These are phyloP conservation scores for Xylaria sp. DNA, from an alignment of 2,329 filamentous ascomycete species.

Conservation along the genomic window DNA sequence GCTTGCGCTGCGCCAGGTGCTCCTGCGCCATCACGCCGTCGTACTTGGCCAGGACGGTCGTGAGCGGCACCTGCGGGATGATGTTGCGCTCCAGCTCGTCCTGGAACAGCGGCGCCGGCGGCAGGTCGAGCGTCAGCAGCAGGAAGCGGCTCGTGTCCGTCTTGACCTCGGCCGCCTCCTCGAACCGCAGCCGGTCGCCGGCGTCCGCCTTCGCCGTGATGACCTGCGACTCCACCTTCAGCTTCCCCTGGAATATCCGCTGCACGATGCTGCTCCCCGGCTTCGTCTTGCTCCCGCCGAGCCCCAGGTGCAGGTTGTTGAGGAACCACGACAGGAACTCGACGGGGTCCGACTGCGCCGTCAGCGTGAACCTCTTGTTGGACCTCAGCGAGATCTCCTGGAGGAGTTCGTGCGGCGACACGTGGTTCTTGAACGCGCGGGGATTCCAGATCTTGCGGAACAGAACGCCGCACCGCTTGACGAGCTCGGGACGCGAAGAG, in stretches of 20 bases:
- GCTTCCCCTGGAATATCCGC: slow-evolving; percentile 86
- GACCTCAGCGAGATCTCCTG: slow-evolving; percentile 91
- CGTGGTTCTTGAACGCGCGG: slow-evolving; percentile 92
- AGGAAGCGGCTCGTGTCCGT: slow-evolving; percentile 80
- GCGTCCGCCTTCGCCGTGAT: slow-evolving; percentile 91
- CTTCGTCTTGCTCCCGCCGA: slow-evolving; percentile 87
- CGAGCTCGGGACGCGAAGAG: slow-evolving; percentile 71
- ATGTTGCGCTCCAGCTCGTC: slow-evolving; percentile 94
- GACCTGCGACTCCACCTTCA: slow-evolving; percentile 90
- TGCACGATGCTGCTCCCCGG: slow-evolving; percentile 86
- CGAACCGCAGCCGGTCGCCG: slow-evolving; percentile 86
- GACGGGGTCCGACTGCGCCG: slow-evolving; percentile 89
- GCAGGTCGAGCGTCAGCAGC: slow-evolving; percentile 90
- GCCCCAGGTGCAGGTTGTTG: slow-evolving; percentile 88
- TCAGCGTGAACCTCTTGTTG: slow-evolving; percentile 89
- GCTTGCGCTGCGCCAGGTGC: slow-evolving; percentile 82
- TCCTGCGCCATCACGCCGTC: slow-evolving; percentile 87
- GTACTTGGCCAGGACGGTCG: slow-evolving; percentile 86
- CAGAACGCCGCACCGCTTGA: slow-evolving; percentile 83
- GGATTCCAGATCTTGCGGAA: slow-evolving; percentile 98
- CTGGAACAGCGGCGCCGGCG: slow-evolving; percentile 90
- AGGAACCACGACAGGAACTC: slow-evolving; percentile 98
- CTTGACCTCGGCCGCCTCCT: slow-evolving; percentile 83
- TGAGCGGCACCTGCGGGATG: slow-evolving; percentile 88
- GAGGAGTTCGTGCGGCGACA: slow-evolving; percentile 94